Evolutionary conservation across 2,329 filamentous ascomycete genomes (phyloP).

Genomic region (Apiospora kogelbergensis): DNA sequence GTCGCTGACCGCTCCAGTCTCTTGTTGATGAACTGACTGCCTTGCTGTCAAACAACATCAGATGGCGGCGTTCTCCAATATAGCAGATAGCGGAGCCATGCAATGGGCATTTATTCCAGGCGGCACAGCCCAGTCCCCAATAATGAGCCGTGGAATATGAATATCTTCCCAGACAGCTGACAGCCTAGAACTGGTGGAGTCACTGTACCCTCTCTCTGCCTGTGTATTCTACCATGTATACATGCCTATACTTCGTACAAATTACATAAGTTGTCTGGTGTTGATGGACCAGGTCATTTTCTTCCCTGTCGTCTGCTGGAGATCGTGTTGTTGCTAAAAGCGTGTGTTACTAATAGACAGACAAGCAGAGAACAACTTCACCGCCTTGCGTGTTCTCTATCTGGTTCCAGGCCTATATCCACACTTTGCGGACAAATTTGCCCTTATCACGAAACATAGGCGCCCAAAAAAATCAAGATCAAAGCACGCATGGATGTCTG

Average conservation of each 20-base stretch:
- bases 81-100: neutral
- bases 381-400: conserved; percentile 5
- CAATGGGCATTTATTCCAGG: neutral
- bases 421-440: neutral
- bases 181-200: neutral
- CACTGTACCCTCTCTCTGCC: neutral
- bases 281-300: neutral
- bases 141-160: neutral
- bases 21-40: neutral
- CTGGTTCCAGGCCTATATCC: neutral
- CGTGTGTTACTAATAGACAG: neutral
- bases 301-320: neutral
- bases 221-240: neutral
- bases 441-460: neutral
- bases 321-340: neutral
- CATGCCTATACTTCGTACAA: neutral
- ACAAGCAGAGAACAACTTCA: neutral
- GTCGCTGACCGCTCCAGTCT: neutral
- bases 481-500: neutral
- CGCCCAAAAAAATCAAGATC: neutral
- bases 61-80: conserved; percentile 3
- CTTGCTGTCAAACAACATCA: neutral
- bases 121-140: neutral
- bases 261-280: neutral
- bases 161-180: neutral